Evolutionary conservation across 2,329 filamentous ascomycete genomes (phyloP).

Genomic region (Diaporthe sp.): DNA sequence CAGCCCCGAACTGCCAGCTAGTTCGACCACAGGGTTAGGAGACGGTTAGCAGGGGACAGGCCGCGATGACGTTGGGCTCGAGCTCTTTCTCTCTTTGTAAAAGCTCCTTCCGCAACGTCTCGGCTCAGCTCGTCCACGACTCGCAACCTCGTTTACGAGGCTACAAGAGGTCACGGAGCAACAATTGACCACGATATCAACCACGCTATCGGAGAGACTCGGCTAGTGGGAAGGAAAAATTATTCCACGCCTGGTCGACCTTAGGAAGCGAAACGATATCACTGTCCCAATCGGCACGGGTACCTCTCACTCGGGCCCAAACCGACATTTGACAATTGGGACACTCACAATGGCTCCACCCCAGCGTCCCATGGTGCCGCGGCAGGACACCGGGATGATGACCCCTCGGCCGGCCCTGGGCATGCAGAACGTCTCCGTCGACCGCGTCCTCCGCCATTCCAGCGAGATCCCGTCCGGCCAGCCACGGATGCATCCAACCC

Average conservation of each 20-base stretch:
- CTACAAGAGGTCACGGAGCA: background rate
- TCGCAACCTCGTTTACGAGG: conserved; percentile 16
- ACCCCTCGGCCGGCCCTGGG: conserved; percentile 11
- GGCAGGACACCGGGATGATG: conserved; percentile 38
- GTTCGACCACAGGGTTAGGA: conserved; percentile 12
- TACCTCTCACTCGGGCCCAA: too few species aligned
- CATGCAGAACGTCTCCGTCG: conserved; percentile 88
- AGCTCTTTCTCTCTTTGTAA: background rate
- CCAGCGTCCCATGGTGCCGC: conserved; percentile 47
- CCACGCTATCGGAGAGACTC: background rate
- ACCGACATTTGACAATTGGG: background rate
- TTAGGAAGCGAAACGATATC: background rate
- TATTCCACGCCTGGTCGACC: background rate
- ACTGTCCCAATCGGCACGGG: background rate
- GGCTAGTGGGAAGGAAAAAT: background rate
- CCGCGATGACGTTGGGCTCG: background rate
- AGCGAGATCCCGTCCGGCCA: conserved; percentile 97
- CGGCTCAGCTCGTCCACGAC: background rate
- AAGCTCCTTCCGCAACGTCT: conserved; percentile 16
- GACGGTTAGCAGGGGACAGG: too few species aligned
- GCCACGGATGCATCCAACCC: conserved; percentile 69
- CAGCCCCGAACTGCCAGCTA: background rate
- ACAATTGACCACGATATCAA: background rate
- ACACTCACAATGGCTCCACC: conserved; percentile 37
- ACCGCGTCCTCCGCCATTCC: conserved; percentile 94